phyloP scores from a whole-genome alignment of 2,329 filamentous ascomycete genomes.

The Arachnomyces sp. region DNA sequence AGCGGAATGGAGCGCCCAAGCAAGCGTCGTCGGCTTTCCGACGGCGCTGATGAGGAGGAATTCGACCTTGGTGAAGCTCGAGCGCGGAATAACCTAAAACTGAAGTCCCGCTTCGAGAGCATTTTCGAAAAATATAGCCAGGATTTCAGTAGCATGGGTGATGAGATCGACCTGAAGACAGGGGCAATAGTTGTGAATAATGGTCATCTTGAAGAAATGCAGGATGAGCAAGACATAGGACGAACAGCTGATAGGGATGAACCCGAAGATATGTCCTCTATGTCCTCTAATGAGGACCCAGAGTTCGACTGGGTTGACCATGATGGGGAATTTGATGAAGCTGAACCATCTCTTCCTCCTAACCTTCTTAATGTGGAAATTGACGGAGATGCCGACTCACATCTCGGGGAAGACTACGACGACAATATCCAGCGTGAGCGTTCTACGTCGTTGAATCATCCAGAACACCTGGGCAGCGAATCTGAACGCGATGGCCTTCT shows the following conservation, averaged over 20 bases:
- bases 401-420: too few species aligned
- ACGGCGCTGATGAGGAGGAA: constrained; percentile 24
- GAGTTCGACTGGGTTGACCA: constrained; percentile 2
- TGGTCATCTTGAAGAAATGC: constrained; percentile 66
- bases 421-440: too few species aligned
- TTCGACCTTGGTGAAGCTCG: constrained; percentile 54
- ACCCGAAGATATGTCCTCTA: constrained; percentile 12
- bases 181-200: constrained; percentile 83
- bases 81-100: constrained; percentile 57
- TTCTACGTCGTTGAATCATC: too few species aligned
- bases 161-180: constrained; percentile 79
- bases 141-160: constrained; percentile 74
- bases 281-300: constrained; percentile 9
- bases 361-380: too few species aligned
- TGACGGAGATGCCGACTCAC: too few species aligned
- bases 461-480: too few species aligned
- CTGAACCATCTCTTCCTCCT: too few species aligned
- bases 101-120: constrained; percentile 76
- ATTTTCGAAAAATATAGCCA: constrained; percentile 84
- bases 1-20: constrained; percentile 9
- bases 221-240: constrained; percentile 47
- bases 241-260: constrained; percentile 15
- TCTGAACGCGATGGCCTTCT: too few species aligned
- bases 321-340: too few species aligned
- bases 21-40: constrained; percentile 9